Evolutionary conservation across 2,329 filamentous ascomycete species (phyloP), one percentile per base, ranked within the genome.

Genomic region (Ceratocystis alfenasii): DNA sequence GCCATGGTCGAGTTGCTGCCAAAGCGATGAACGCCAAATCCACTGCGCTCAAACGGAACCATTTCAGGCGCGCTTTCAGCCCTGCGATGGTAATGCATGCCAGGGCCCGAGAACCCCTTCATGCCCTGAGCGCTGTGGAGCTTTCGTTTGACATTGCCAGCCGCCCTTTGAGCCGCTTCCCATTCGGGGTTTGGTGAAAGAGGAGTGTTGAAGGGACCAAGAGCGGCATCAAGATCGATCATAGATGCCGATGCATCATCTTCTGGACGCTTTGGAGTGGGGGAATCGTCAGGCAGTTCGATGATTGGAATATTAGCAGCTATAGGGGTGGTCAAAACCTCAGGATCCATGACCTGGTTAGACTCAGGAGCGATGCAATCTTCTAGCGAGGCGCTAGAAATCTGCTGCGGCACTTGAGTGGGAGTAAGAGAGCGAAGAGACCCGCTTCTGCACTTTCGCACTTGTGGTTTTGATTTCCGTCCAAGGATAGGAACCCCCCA

Each of bases 151-250:
- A 73, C 72, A n/a, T 78, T 76, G 5, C 79, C 79, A 5, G 81
- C 81, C 1, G 80, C 80, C 67, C 79, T 79, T 69, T 88, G 84
- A 6, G 85, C 86, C 1, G 84, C 83, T 68, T 87, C 85, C 81
- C 86, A 88, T 68, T 86, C 84, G 1, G 82, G 78, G 67, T 85
- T 86, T 10, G 79, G 79, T 41, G 78, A 78, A 1, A 85, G 78
- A 30, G 89, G 88, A 0, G 91, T 95, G 71, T 95, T 94, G 75
- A 96, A 95, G 0, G 93, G 91, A 1, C 91, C 92, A 1, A 97
- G 81, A 30, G 93, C 94, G 20, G 92, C 93, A 76, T 99, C 94
- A 53, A 99, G 78, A 74, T 99, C 94, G 69, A 99, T 95, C 74
- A 96, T 87, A 6, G 89, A 87, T 72, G 86, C 89, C 64, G 87